phyloP scores from a whole-genome alignment of 202 grass and related monocot genomes.

The Dendrocalamus latiflorus region DNA sequence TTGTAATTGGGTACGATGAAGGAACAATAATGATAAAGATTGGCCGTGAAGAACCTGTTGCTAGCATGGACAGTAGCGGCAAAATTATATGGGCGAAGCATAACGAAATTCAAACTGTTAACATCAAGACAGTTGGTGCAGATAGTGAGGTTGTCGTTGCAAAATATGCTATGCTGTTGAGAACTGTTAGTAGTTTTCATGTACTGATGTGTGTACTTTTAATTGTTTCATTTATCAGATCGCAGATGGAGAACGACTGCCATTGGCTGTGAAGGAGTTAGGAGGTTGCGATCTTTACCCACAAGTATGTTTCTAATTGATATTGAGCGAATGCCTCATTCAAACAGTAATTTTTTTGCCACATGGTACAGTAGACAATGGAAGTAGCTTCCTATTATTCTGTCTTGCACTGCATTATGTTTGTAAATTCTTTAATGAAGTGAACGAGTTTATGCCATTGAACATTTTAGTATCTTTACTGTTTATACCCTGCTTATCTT shows the following conservation, averaged over 20 bases:
- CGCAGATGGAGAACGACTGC: conserved; percentile 68
- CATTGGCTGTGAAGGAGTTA: conserved; percentile 41
- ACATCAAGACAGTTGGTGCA: conserved; percentile 63
- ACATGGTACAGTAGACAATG: background rate
- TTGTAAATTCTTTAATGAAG: background rate
- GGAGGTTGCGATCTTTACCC: conserved; percentile 60
- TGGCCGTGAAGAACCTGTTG: conserved; percentile 80
- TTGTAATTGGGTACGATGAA: conserved; percentile 91
- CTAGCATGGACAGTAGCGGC: conserved; percentile 86
- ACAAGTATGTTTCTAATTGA: conserved; percentile 44
- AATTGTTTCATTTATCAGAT: conserved; percentile 39
- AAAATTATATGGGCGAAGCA: no score
- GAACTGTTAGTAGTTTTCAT: background rate
- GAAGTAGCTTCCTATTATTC: background rate
- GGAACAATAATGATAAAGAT: conserved; percentile 94
- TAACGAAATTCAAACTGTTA: no score
- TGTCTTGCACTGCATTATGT: background rate
- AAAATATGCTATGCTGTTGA: background rate
- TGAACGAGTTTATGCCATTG: background rate
- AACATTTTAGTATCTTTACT: background rate
- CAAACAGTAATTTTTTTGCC: background rate
- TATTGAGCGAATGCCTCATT: background rate
- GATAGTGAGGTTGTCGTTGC: conserved; percentile 50
- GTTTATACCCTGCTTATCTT: background rate
- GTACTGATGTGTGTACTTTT: background rate